These are phyloP conservation scores for Paracamarosporium sp. DNA, from an alignment of 2,329 filamentous ascomycete genomes.

Conservation along the genomic window DNA sequence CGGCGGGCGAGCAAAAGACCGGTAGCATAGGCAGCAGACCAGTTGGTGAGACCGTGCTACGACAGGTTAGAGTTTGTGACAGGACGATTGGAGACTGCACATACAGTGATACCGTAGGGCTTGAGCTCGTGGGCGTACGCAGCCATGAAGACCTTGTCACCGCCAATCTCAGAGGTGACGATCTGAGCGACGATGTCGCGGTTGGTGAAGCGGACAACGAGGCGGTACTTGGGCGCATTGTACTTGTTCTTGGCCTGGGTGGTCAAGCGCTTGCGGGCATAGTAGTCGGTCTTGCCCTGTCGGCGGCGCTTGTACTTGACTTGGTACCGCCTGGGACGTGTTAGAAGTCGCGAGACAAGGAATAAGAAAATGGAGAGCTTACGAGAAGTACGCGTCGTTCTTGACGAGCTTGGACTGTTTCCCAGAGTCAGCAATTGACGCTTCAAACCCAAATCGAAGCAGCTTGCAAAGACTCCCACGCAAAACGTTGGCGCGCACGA, in stretches of 20 bases:
- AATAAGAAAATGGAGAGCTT: conserved; percentile 51
- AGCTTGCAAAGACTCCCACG: conserved; percentile 72
- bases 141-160: conserved; percentile 88
- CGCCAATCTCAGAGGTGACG: conserved; percentile 91
- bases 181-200: conserved; percentile 99
- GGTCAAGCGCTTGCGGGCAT: conserved; percentile 98
- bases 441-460: conserved; percentile 93
- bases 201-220: conserved; percentile 99
- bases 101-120: conserved; percentile 85
- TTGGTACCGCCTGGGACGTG: conserved; percentile 82
- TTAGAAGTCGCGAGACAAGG: conserved; percentile 6
- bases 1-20: conserved; percentile 97
- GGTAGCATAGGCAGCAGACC: conserved; percentile 95
- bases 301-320: conserved; percentile 99
- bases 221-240: conserved; percentile 99
- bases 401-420: conserved; percentile 91
- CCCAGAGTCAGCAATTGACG: conserved; percentile 99
- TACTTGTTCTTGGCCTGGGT: conserved; percentile 99
- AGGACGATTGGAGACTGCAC: not conserved
- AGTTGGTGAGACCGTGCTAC: conserved; percentile 96
- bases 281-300: conserved; percentile 99
- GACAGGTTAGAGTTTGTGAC: not conserved
- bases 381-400: conserved; percentile 99
- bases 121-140: conserved; percentile 86
- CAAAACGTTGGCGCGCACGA: conserved; percentile 22